phyloP scores from a whole-genome alignment of 73 alveolate species.

The Tetrahymena thermophila region DNA sequence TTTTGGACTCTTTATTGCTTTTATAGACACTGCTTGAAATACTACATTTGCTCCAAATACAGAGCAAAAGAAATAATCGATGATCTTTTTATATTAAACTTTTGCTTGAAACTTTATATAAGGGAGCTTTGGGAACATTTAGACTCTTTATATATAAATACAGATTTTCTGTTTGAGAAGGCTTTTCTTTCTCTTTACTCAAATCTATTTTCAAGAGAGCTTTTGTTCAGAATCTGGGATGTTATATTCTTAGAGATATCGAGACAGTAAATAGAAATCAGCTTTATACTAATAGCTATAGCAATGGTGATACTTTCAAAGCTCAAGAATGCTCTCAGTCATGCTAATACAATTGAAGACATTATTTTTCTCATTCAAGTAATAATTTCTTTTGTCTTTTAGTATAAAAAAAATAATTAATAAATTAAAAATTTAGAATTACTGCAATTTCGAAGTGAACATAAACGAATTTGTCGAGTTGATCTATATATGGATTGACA shows the following conservation, averaged over 20 bases:
- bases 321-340: neutral
- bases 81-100: neutral
- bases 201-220: neutral
- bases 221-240: neutral
- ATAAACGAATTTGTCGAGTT: neutral
- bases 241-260: neutral
- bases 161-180: neutral
- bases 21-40: neutral
- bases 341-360: neutral
- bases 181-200: neutral
- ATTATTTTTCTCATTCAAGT: neutral
- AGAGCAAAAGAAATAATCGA: neutral
- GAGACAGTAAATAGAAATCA: neutral
- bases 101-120: neutral
- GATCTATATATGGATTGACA: neutral
- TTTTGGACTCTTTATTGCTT: neutral
- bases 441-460: neutral
- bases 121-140: neutral
- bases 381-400: neutral
- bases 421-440: neutral
- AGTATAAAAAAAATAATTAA: neutral
- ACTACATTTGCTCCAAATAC: neutral
- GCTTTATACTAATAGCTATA: neutral
- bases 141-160: neutral
- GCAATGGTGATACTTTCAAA: neutral